These are phyloP conservation scores for Oxalis stricta DNA, from an alignment of 441 rosid genomes.

Conservation along the genomic window DNA sequence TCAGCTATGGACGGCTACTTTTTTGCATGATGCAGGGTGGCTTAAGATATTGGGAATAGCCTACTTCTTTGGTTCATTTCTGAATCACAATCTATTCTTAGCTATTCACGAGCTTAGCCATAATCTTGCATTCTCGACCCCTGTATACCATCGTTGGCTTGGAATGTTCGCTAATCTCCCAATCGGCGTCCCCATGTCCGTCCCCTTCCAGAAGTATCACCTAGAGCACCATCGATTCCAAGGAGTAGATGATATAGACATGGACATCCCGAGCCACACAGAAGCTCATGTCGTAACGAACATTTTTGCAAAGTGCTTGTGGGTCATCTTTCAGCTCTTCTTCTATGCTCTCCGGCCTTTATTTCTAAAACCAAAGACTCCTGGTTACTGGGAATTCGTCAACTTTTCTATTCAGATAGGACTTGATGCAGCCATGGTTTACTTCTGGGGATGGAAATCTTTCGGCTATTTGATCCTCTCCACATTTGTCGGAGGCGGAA, in stretches of 20 bases:
- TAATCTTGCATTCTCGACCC: slow-evolving; percentile 78
- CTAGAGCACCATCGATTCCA: slow-evolving; percentile 89
- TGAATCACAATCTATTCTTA: slow-evolving; percentile 80
- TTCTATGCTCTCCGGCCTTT: slow-evolving; percentile 74
- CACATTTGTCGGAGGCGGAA: slow-evolving; percentile 88
- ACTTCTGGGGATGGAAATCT: slow-evolving; percentile 63
- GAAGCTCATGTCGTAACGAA: slow-evolving; percentile 60
- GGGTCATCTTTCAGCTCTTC: slow-evolving; percentile 80
- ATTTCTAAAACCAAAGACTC: slow-evolving; percentile 82
- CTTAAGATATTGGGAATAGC: slow-evolving; percentile 47
- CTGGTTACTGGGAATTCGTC: slow-evolving; percentile 68
- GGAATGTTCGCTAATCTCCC: slow-evolving; percentile 91
- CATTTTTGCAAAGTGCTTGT: slow-evolving; percentile 39
- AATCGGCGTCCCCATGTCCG: slow-evolving; percentile 79
- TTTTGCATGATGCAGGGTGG: slow-evolving; percentile 54
- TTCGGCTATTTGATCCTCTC: slow-evolving; percentile 67
- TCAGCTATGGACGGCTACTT: slow-evolving; percentile 58
- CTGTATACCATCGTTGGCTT: slow-evolving; percentile 68
- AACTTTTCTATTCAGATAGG: slow-evolving; percentile 40
- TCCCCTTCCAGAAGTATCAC: slow-evolving; percentile 90
- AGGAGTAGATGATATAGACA: slow-evolving; percentile 75
- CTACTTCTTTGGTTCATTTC: slow-evolving; percentile 78
- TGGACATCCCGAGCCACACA: slow-evolving; percentile 61
- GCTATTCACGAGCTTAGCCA: slow-evolving; percentile 92
- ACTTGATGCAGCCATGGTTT: slow-evolving; percentile 37